Percentiles rank a stretch among this genome's conserved stretches.
These are phyloP conservation scores for Gastrolobium bilobum DNA, from an alignment of 306 rosid genomes.

Conservation along the genomic window DNA sequence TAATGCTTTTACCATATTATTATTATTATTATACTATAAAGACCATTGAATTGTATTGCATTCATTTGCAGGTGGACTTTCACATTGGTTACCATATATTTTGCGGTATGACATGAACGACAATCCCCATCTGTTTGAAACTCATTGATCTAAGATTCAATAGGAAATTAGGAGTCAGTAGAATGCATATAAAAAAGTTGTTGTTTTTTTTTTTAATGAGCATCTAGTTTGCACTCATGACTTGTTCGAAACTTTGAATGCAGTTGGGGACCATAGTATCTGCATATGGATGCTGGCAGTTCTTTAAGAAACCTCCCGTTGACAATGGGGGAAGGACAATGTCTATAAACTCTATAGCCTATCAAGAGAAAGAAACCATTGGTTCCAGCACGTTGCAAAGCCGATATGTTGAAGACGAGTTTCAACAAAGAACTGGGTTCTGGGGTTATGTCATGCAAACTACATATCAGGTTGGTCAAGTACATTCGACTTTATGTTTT, in stretches of 20 bases:
- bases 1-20: neutral
- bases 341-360: constrained; percentile 11
- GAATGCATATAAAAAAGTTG: neutral
- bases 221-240: neutral
- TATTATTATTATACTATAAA: neutral
- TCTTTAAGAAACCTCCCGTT: constrained; percentile 38
- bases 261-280: constrained; percentile 70
- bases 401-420: constrained; percentile 57
- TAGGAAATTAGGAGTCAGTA: neutral
- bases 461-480: constrained; percentile 57
- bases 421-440: constrained; percentile 57
- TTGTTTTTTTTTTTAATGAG: neutral
- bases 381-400: constrained; percentile 54
- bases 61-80: constrained; percentile 73
- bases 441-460: constrained; percentile 69
- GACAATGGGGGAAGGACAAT: constrained; percentile 32
- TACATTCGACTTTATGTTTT: neutral
- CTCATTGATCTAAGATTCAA: neutral
- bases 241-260: neutral
- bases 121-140: constrained; percentile 18
- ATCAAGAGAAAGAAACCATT: constrained; percentile 25
- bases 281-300: constrained; percentile 70
- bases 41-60: constrained; percentile 1
- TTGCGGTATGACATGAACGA: constrained; percentile 60
- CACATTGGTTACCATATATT: constrained; percentile 64